These are phyloP conservation scores for Globisporangium paroecandrum DNA, from an alignment of 352 stramenopile species.

Conservation along the genomic window DNA sequence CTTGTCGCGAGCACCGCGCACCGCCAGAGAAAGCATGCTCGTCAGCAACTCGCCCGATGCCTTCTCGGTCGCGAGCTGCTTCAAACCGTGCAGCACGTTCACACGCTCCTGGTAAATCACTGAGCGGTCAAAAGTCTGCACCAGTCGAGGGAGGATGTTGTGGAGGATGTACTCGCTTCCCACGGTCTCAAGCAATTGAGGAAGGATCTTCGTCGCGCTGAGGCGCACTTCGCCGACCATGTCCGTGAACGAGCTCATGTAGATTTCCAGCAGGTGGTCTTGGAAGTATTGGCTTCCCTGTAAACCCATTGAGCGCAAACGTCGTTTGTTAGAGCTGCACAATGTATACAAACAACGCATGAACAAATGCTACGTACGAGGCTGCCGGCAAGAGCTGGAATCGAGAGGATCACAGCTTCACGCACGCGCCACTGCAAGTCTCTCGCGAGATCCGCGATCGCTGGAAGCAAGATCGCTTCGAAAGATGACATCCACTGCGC, in stretches of 20 bases:
- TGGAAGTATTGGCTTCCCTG: conserved; percentile 78
- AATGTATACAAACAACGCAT: background rate
- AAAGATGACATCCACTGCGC: conserved; percentile 90
- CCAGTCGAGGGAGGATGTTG: conserved; percentile 74
- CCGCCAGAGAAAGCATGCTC: conserved; percentile 61
- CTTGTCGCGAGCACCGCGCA: conserved; percentile 77
- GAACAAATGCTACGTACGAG: conserved; percentile 44
- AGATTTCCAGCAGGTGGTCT: conserved; percentile 84
- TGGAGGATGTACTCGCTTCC: conserved; percentile 83
- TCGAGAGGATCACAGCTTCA: conserved; percentile 88
- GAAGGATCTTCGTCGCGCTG: conserved; percentile 87
- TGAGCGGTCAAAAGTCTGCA: conserved; percentile 82
- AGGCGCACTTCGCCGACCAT: conserved; percentile 94
- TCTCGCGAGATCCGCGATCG: conserved; percentile 90
- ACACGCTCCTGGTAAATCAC: conserved; percentile 86
- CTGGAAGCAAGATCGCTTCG: conserved; percentile 67
- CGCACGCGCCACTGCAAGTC: conserved; percentile 93
- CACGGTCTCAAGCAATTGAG: conserved; percentile 68
- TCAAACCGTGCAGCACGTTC: conserved; percentile 76
- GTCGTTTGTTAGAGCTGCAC: background rate
- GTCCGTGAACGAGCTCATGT: conserved; percentile 90
- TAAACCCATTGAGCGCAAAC: background rate
- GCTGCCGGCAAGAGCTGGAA: conserved; percentile 89
- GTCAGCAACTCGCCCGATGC: conserved; percentile 62
- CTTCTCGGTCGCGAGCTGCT: conserved; percentile 74